These are phyloP conservation scores for Syzygium syzygioides DNA, from an alignment of 441 rosid species.

Conservation along the genomic window DNA sequence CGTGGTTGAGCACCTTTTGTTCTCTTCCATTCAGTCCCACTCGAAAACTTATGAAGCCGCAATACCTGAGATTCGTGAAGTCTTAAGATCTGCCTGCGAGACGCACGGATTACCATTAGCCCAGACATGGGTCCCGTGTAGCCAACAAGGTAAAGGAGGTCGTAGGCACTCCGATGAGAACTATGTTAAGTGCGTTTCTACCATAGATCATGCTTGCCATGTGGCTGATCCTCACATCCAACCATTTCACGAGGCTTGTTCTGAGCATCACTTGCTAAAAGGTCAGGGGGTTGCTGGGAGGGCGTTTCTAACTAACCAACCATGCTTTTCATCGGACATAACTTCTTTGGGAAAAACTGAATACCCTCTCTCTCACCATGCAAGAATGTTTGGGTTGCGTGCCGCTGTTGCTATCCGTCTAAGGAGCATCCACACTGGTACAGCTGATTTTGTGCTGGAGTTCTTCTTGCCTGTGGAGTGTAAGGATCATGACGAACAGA, in stretches of 20 bases:
- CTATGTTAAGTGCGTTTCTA: conserved; percentile 62
- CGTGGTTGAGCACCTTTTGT: conserved; percentile 1
- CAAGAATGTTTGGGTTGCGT: conserved; percentile 63
- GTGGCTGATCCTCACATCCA: conserved; percentile 44
- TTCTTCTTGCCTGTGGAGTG: conserved; percentile 82
- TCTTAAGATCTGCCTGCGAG: conserved; percentile 68
- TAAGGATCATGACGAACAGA: conserved; percentile 48
- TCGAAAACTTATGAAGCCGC: conserved; percentile 52
- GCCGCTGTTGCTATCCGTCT: conserved; percentile 87
- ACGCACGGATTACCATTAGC: conserved; percentile 72
- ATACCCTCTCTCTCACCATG: conserved; percentile 91
- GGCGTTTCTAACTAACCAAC: conserved; percentile 80
- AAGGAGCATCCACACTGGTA: conserved; percentile 58
- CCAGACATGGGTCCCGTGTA: conserved; percentile 80
- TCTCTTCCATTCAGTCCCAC: conserved; percentile 29
- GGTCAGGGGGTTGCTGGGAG: conserved; percentile 87
- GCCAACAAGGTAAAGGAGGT: conserved; percentile 73
- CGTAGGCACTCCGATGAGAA: conserved; percentile 74
- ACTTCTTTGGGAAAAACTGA: conserved; percentile 50
- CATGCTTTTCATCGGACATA: conserved; percentile 74
- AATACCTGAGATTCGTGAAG: conserved; percentile 65
- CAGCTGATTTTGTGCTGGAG: conserved; percentile 75
- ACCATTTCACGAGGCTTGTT: conserved; percentile 79
- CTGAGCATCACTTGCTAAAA: conserved; percentile 85
- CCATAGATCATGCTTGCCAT: conserved; percentile 68